Evolutionary conservation across 2,329 filamentous ascomycete species (phyloP).

Genomic region (Parasarocladium wereldwijsianum): DNA sequence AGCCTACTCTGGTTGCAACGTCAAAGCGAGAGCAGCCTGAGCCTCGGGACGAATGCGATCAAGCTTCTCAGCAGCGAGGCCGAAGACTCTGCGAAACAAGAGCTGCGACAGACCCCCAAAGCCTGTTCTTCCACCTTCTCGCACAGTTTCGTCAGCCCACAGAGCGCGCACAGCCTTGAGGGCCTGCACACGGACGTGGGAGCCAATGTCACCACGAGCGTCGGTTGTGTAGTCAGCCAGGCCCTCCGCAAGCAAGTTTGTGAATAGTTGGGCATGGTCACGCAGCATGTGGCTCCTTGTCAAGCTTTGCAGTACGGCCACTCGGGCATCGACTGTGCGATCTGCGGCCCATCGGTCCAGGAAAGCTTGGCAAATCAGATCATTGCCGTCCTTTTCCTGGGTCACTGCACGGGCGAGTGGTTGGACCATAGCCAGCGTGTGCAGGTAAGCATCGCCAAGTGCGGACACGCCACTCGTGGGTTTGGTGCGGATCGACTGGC

Average conservation of each 20-base stretch:
- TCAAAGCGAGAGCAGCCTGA: constrained; percentile 34
- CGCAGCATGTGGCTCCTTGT: constrained; percentile 29
- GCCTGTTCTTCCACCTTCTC: too few relatives aligned
- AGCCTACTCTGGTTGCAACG: constrained; percentile 30
- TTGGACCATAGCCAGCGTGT: constrained; percentile 29
- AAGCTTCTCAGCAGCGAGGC: constrained; percentile 75
- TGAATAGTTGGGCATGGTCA: constrained; percentile 23
- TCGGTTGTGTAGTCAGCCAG: constrained; percentile 87
- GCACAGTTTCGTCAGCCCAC: constrained; percentile 22
- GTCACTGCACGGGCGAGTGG: constrained; percentile 13
- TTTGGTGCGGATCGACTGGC: constrained; percentile 22
- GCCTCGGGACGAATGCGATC: constrained; percentile 67
- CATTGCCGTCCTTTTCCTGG: constrained; percentile 10
- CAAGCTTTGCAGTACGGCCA: constrained; percentile 41
- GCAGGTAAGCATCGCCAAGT: constrained; percentile 35
- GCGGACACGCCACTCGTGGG: constrained; percentile 17
- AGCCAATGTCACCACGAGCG: constrained; percentile 79
- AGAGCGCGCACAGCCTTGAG: constrained; percentile 60
- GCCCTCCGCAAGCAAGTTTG: constrained; percentile 35
- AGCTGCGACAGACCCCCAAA: too few relatives aligned
- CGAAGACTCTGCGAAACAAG: constrained; percentile 37
- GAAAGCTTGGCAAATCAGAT: constrained; percentile 28
- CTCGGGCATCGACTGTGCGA: constrained; percentile 33
- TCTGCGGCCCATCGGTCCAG: constrained; percentile 37
- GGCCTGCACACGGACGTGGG: constrained; percentile 68